Evolutionary conservation across 225 moss, liverwort and hornwort genomes (phyloP), one percentile per base, ranked within the genome.

Genomic region (Marchantia polymorpha): DNA sequence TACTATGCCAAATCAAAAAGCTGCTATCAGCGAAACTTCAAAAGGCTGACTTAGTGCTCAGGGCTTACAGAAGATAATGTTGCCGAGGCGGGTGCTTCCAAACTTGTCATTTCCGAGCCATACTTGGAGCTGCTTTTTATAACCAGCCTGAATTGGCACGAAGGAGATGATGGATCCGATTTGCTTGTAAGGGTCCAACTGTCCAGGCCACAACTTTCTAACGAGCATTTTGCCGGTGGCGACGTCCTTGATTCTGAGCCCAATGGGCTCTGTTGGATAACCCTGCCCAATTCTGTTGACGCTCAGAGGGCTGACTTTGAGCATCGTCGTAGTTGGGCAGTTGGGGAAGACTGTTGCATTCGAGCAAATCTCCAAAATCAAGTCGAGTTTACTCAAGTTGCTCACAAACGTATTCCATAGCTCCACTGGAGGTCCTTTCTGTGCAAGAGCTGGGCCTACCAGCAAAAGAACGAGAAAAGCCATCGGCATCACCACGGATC

Each of bases 51-150:
- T 55, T 12, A 39, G 39, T 2, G 39, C 39, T 17, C 55, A 17
- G 5, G 55, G 12, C 55, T 55, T 55, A 55, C 55, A 55, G 12
- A 55, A 17, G 55, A 66, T 23, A 50, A 73, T 50, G 73, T 22
- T 73, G 51, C 73, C 73, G 47, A 73, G 73, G 47, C 73, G 73
- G 12, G 52, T 73, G 8, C 52, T 73, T 22, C 73, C 73, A 51
- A 9, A 54, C 73, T 48, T 73, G 73, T 73, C 73, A 53, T 73
- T 73, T 54, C 73, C 73, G 51, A 73, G 12, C 73, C 73, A 73
- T 49, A 73, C 47, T 52, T 73, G 50, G 26, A 53, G 30, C 6
- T 50, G 20, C n/a, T 3, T 10, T 12, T n/a, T 10, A 23, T 23
- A 19, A 48, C 39, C 48, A 17, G n/a, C 13, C 50, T 15, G 17